Conservation (phyloP, 2,329 filamentous ascomycete species). For the Macroventuria anomochaeta region DNA sequence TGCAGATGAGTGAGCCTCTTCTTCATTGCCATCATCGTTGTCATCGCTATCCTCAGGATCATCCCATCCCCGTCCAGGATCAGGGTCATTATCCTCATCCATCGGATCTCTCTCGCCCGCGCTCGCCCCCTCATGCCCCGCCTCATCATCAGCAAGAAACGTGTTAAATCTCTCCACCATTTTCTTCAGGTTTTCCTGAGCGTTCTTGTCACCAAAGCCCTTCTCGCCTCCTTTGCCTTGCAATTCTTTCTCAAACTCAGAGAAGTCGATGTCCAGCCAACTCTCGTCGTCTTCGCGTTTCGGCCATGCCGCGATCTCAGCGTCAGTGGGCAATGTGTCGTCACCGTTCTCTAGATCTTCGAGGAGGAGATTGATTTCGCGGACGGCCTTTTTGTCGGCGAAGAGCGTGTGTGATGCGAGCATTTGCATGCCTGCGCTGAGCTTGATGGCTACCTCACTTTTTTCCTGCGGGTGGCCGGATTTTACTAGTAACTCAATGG, state of each 20-base stretch:
- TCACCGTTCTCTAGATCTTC: conserved; percentile 78
- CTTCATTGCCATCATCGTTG: conserved; percentile 37
- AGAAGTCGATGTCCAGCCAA: conserved; percentile 92
- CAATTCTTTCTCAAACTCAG: conserved; percentile 85
- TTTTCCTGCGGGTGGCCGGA: conserved; percentile 48
- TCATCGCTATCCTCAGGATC: conserved; percentile 53
- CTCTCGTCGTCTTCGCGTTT: conserved; percentile 79
- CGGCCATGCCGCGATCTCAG: conserved; percentile 76
- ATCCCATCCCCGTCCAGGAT: conserved; percentile 53
- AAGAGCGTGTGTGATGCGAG: conserved; percentile 72
- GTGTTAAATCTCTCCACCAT: conserved; percentile 94
- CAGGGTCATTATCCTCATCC: conserved; percentile 67
- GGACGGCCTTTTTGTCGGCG: conserved; percentile 70
- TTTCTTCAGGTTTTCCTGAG: conserved; percentile 80
- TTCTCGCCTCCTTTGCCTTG: conserved; percentile 52
- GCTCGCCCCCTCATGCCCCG: conserved; percentile 79
- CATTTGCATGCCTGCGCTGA: conserved; percentile 91
- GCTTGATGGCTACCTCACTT: conserved; percentile 81
- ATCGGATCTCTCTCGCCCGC: conserved; percentile 65
- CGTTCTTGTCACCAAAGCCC: conserved; percentile 67
- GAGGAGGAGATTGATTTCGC: conserved; percentile 78
- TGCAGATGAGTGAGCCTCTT: not conserved
- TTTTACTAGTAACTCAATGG: conserved; percentile 41
- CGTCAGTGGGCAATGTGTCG: conserved; percentile 71
- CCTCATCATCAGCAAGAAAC: conserved; percentile 85